Base-by-base conservation (phyloP, 163 green algal genomes). In the Prototheca wickerhamii region DNA sequence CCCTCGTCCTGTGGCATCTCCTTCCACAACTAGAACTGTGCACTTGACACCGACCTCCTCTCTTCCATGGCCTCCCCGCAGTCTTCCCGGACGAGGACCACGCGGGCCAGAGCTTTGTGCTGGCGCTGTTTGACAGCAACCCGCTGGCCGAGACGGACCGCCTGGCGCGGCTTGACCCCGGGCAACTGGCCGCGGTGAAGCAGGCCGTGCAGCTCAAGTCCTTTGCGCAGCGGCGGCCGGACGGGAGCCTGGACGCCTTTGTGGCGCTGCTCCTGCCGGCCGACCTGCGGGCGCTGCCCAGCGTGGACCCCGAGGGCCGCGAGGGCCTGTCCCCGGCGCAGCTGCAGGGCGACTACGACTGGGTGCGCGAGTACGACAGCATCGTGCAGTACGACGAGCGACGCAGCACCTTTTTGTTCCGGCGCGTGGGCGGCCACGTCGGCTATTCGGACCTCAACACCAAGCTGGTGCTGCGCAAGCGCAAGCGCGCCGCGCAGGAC, bases 341-440 rank as follows among this genome's bases (percentile, higher is more conserved):
- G 26, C 54, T 78, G 42, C 37, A 64, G 26, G 50, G 49, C 3
- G 69, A 81, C 34, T 81, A 83, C 63, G 60, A 83, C 20, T 86
- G 79, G 80, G 62, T 83, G 25, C 70, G 80, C 2, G 78, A 83
- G 52, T 86, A 85, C 63, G 33, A 64, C n/a, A 74, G 73, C 33
- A 23, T 68, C 34, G 63, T 78, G 0, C 42, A 53, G 4, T 59
- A 74, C 35, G 70, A 78, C 44, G 65, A 83, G 25, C 65, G 71
- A 32, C 42, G 67, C 25, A 29, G 35, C 28, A 83, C 65, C 17
- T 81, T 65, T 28, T 30, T 77, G 21, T 73, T 84, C 30, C 63
- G 60, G 15, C 69, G 73, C 18, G 34, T 43, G 3, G 53, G 44
- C 5, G 72, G 67, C 52, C 59, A 69, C 37, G 71, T 80, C 31